Evolutionary conservation across 306 rosid species (phyloP), one percentile per base, ranked within the genome.

Genomic region (Inga leiocalycina): DNA sequence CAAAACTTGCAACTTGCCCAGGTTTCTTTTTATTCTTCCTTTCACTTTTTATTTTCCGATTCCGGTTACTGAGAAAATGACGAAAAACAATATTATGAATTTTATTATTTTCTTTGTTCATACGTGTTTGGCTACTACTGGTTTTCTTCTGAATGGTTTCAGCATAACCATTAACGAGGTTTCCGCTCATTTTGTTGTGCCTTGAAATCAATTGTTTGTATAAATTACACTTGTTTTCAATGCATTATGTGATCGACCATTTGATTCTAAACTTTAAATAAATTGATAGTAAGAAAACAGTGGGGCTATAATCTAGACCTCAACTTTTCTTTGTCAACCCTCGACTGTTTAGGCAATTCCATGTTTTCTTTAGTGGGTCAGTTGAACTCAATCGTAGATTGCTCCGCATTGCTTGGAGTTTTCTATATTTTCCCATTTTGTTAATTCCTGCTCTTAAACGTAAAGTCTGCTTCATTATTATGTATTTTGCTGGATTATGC

Each of bases 1-100:
- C 77, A 88, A 87, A 83, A 79, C 69, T 82, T 95, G 98, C 86
- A 89, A 90, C 91, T 87, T 95, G 90, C 98, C 98, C 83, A 95
- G 98, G 98, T 94, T 80, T 61, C 48, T 56, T 32, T 56, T 19
- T 51, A 75, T 81, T 61, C 37, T 24, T 72, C 1, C 13, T 81
- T 45, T 54, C 62, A 9, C 44, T 44, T 75, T 81, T 54, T 54
- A 9, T 37, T 51, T 75, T 79, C 70, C 80, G 76, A 32, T 16
- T 57, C 12, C 52, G 77, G 73, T 51, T 82, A 72, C 81, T 62
- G 37, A 45, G 37, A 24, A 44, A 45, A 44, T 71, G 35, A 43
- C 19, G 54, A 12, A 45, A 71, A 24, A 27, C 41, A 3, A 24
- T 22, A 14, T 71, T 6, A 24, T 10, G 0, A 24, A 44, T 12